Conservation (phyloP, 164 flowering plant genomes). For the Echeveria elegans region DNA sequence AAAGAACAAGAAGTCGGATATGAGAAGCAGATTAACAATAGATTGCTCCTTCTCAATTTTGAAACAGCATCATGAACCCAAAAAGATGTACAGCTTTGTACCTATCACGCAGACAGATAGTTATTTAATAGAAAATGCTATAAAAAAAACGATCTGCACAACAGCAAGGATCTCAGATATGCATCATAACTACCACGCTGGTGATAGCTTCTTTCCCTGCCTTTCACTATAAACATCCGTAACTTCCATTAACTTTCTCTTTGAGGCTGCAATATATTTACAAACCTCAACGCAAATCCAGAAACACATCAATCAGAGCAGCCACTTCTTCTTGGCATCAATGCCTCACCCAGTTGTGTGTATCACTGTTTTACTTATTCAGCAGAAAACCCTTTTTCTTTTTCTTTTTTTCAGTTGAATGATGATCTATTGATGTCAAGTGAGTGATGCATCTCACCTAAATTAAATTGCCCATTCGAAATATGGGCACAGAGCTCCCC, state of each 20-base stretch:
- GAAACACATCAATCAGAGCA: neutral
- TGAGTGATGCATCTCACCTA: neutral
- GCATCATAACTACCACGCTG: neutral
- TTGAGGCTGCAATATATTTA: slow-evolving; percentile 2
- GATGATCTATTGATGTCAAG: too few relatives aligned
- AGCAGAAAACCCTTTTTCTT: neutral
- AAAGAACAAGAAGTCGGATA: neutral
- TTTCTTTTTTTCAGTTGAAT: slow-evolving; percentile 9
- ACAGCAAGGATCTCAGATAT: neutral
- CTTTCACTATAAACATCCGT: neutral
- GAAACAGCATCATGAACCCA: neutral
- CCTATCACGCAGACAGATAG: slow-evolving; percentile 6
- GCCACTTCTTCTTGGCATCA: neutral
- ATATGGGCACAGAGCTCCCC: slow-evolving; percentile 69
- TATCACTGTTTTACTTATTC: neutral
- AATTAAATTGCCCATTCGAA: slow-evolving; percentile 67
- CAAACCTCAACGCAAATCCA: neutral
- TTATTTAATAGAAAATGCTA: too few relatives aligned
- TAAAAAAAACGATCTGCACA: neutral
- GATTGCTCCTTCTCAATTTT: neutral
- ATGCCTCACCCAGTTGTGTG: neutral
- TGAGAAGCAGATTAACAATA: neutral
- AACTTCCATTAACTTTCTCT: neutral
- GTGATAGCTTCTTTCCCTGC: neutral
- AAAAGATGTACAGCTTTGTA: neutral